Percentiles rank a stretch among this genome's conserved stretches.
phyloP scores from a whole-genome alignment of 2,329 filamentous ascomycete genomes.

The Penicillium sp. region DNA sequence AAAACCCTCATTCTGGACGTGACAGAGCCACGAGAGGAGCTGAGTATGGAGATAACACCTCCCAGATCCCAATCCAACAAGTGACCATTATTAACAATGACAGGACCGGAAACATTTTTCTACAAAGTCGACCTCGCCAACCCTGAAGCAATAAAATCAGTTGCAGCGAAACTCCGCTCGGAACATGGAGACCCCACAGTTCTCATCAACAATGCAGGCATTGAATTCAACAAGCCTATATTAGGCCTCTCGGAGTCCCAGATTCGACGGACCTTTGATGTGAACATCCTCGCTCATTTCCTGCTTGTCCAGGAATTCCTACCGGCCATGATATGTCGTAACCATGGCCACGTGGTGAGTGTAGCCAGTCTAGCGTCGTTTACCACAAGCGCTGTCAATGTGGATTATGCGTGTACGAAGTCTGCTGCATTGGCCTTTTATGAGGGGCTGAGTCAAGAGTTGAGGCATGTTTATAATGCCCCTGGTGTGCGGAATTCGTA shows the following conservation, averaged over 20 bases:
- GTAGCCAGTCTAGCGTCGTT: slow-evolving; percentile 4
- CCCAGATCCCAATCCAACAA: not conserved
- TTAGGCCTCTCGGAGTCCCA: not conserved
- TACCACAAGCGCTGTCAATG: not conserved
- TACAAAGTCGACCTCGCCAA: not conserved
- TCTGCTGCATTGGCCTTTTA: slow-evolving; percentile 2
- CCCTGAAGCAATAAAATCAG: not conserved
- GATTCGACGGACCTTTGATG: not conserved
- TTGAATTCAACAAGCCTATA: not conserved
- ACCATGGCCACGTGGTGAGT: slow-evolving; percentile 1
- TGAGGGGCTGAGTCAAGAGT: slow-evolving; percentile 1
- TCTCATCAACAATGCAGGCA: slow-evolving; percentile 4
- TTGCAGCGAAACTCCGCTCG: not conserved
- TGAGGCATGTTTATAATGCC: slow-evolving; percentile 1
- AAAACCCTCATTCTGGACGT: not conserved
- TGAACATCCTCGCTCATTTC: not conserved
- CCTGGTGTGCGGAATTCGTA: slow-evolving; percentile 1
- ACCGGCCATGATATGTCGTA: not conserved
- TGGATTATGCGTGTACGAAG: slow-evolving; percentile 3
- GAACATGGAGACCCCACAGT: slow-evolving; percentile 1
- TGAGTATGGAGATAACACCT: not conserved
- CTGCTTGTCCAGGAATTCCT: not conserved
- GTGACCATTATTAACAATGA: not conserved
- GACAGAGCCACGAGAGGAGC: not conserved
- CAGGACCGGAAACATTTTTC: not conserved